Evolutionary conservation across 2,329 filamentous ascomycete genomes (phyloP), one percentile per base, ranked within the genome.

Genomic region (Aspergillus novofumigatus): DNA sequence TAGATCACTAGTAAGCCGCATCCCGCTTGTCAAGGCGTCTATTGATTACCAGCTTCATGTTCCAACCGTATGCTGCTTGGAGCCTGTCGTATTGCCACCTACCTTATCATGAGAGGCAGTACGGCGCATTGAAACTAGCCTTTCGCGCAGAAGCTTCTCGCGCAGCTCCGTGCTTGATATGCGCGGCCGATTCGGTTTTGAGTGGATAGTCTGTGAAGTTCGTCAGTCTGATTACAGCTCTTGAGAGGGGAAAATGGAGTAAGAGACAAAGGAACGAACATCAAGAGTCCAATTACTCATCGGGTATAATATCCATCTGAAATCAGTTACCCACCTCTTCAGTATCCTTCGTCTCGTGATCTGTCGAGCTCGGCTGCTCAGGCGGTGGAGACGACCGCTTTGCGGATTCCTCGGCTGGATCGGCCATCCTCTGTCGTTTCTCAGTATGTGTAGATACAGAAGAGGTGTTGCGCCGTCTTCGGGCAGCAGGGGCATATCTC

Each of bases 401-500:
- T 48, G 60, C 54, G 51, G 63, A 45, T 38, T 67, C 65, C 52
- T 72, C 63, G 44, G 71, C 65, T 62, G 72, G 67, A 70, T 74
- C 74, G 70, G 74, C 68, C 61, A 71, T 69, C 62, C 70, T 75
- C 58, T 71, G 72, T 63, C 73, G 70, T 62, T 78, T 79, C 47
- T 75, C 71, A 67, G 69, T 69, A 54, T 72, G 74, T 61, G 69
- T 70, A 59, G 76, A 76, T 59, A 71, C 68, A 49, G 77, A 76
- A 61, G 75, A 75, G 54, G 71, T 72, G 59, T 76, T 78, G 63
- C 70, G 75, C 61, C 72, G 69, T 64, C 73, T 73, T 58, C 74
- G 74, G 23, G 65, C 69, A 41, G 67, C 69, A 41, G 76, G 76
- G 54, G 74, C 75, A 70, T 78, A 79, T 72, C 76, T 74, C 64